These are phyloP conservation scores for Limnanthes douglasii DNA, from an alignment of 345 rosid species.

Conservation along the genomic window DNA sequence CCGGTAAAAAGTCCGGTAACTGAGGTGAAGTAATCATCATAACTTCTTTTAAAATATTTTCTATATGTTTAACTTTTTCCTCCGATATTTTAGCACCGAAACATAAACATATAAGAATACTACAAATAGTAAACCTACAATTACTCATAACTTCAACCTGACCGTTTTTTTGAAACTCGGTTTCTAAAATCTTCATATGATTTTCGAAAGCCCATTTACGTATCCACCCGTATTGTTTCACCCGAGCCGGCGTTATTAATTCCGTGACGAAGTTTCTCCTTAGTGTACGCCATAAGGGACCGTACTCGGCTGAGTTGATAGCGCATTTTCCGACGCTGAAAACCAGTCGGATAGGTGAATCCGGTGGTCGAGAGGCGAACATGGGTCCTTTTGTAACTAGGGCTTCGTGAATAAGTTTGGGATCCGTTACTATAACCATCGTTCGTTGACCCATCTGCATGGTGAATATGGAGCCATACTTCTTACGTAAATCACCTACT, in stretches of 20 bases:
- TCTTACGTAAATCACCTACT: slow-evolving; percentile 48
- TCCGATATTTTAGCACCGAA: slow-evolving; percentile 79
- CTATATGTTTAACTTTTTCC: slow-evolving; percentile 44
- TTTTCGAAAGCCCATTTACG: slow-evolving; percentile 59
- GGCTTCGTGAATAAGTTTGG: slow-evolving; percentile 84
- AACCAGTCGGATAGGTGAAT: slow-evolving; percentile 68
- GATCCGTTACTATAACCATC: slow-evolving; percentile 59
- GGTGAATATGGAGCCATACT: slow-evolving; percentile 83
- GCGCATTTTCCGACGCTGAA: slow-evolving; percentile 91
- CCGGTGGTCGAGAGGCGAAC: slow-evolving; percentile 72
- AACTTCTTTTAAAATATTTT: slow-evolving; percentile 59
- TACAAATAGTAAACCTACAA: slow-evolving; percentile 62
- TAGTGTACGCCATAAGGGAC: slow-evolving; percentile 65
- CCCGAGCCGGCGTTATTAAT: slow-evolving; percentile 48
- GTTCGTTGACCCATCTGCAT: slow-evolving; percentile 95
- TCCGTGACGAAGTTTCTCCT: slow-evolving; percentile 77
- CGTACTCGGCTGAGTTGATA: slow-evolving; percentile 79
- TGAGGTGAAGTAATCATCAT: slow-evolving; percentile 68
- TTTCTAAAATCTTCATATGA: slow-evolving; percentile 53
- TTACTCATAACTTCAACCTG: slow-evolving; percentile 61
- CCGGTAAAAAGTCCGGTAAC: slow-evolving; percentile 71
- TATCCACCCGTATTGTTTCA: slow-evolving; percentile 81
- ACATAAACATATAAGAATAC: slow-evolving; percentile 70
- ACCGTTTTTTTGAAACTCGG: slow-evolving; percentile 33
- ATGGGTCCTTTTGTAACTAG: slow-evolving; percentile 47